These are phyloP conservation scores for Bisporella sp. DNA, from an alignment of 2,329 filamentous ascomycete species.

Conservation along the genomic window DNA sequence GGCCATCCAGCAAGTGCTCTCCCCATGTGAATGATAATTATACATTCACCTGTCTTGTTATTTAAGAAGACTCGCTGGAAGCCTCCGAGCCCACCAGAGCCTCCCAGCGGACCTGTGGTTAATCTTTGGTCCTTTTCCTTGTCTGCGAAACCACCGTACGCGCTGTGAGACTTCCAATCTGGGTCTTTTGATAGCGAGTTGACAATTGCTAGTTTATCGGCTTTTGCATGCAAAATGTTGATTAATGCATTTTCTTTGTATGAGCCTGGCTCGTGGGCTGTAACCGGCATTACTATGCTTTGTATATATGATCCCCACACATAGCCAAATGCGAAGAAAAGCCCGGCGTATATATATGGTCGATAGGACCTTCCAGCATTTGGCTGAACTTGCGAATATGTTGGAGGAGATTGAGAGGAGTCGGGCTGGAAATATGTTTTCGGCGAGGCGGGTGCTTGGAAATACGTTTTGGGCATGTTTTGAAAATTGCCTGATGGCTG, in stretches of 20 bases:
- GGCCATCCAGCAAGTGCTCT: constrained; percentile 63
- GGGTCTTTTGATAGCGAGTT: constrained; percentile 38
- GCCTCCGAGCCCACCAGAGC: constrained; percentile 35
- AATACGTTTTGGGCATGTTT: no score
- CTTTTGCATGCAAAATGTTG: constrained; percentile 34
- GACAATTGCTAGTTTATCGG: constrained; percentile 41
- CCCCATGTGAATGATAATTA: constrained; percentile 63
- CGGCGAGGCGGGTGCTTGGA: no score
- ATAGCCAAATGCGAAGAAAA: constrained; percentile 36
- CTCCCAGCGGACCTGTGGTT: constrained; percentile 36
- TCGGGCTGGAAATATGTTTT: no score
- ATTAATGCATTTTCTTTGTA: constrained; percentile 35
- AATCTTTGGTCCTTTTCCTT: constrained; percentile 25
- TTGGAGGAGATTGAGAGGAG: no score
- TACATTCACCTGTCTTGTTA: constrained; percentile 45
- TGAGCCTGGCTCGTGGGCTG: constrained; percentile 32
- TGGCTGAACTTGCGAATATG: no score
- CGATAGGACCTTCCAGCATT: constrained; percentile 2
- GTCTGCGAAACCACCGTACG: constrained; percentile 28
- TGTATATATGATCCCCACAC: constrained; percentile 32
- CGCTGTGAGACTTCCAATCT: constrained; percentile 34
- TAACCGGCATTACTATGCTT: constrained; percentile 36
- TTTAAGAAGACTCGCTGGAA: constrained; percentile 62
- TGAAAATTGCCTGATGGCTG: no score
- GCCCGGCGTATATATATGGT: constrained; percentile 24